These are phyloP conservation scores for Paramecium sexaurelia DNA, from an alignment of 73 alveolate genomes.

Conservation along the genomic window DNA sequence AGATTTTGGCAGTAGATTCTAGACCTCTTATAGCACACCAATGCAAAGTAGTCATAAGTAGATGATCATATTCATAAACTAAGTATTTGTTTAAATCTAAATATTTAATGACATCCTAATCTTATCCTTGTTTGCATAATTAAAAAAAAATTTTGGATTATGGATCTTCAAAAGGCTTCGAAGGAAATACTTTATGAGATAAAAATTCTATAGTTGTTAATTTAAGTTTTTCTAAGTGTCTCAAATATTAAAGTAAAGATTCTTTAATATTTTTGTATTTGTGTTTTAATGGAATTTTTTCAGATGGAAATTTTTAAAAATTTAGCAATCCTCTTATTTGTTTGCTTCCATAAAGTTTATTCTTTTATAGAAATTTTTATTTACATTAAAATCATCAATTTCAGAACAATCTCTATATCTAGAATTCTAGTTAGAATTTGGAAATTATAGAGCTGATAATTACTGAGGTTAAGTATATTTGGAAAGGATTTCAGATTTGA, in stretches of 20 bases:
- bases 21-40: constrained; percentile 51
- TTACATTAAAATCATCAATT: constrained; percentile 28
- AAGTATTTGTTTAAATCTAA: constrained; percentile 8
- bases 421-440: neutral
- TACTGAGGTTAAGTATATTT: neutral
- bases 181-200: constrained; percentile 7
- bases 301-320: neutral
- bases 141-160: neutral
- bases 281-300: neutral
- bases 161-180: constrained; percentile 1
- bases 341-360: constrained; percentile 8
- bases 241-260: neutral
- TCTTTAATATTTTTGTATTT: neutral
- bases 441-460: neutral
- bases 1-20: neutral
- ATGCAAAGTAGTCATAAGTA: constrained; percentile 32
- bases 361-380: neutral
- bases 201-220: constrained; percentile 23
- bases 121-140: neutral
- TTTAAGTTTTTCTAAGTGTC: constrained; percentile 16
- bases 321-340: neutral
- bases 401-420: neutral
- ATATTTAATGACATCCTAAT: neutral
- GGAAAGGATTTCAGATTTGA: neutral
- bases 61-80: constrained; percentile 52